A percentile compares a stretch with the other conserved stretches of the same genome.
Conservation (phyloP, 164 flowering plant genomes). For the Piper betle region DNA sequence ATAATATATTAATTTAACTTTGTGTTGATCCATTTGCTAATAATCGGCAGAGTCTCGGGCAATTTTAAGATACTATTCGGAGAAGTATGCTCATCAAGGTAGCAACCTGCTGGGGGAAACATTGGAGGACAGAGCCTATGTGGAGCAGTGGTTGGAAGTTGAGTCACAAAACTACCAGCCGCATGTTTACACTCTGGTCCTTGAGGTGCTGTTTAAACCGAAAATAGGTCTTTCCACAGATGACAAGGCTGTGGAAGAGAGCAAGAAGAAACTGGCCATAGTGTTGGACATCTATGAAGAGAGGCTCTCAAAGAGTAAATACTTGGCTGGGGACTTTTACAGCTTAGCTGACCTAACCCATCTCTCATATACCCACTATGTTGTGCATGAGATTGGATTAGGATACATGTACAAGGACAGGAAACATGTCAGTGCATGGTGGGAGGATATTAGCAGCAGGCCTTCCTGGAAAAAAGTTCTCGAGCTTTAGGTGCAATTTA, state of each 20-base stretch:
- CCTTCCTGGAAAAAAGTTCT: slow-evolving; percentile 22
- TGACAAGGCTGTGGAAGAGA: slow-evolving; percentile 16
- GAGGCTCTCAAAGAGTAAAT: slow-evolving; percentile 8
- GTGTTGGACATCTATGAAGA: slow-evolving; percentile 8
- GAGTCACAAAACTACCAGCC: slow-evolving; percentile 31
- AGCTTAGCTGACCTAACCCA: slow-evolving; percentile 49
- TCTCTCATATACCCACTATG: slow-evolving; percentile 26
- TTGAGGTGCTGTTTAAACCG: slow-evolving; percentile 19
- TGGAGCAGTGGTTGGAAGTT: slow-evolving; percentile 41
- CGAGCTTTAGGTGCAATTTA: background rate
- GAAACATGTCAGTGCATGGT: slow-evolving; percentile 50
- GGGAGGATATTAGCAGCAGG: slow-evolving; percentile 22
- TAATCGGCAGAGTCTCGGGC: slow-evolving; percentile 32
- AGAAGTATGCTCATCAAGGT: slow-evolving; percentile 34
- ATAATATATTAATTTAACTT: no score
- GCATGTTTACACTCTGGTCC: slow-evolving; percentile 15
- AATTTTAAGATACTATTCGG: slow-evolving; percentile 29
- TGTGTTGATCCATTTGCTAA: background rate
- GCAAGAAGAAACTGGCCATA: slow-evolving; percentile 17
- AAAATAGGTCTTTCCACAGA: slow-evolving; percentile 8
- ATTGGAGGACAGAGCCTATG: slow-evolving; percentile 24
- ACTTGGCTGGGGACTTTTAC: slow-evolving; percentile 29
- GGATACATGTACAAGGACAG: slow-evolving; percentile 28
- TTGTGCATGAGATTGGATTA: slow-evolving; percentile 34
- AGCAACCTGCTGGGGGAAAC: slow-evolving; percentile 31